Percentiles rank a stretch among this genome's conserved stretches.
phyloP scores from a whole-genome alignment of 768 basidiomycete species.

The Fomitopsis serialis region DNA sequence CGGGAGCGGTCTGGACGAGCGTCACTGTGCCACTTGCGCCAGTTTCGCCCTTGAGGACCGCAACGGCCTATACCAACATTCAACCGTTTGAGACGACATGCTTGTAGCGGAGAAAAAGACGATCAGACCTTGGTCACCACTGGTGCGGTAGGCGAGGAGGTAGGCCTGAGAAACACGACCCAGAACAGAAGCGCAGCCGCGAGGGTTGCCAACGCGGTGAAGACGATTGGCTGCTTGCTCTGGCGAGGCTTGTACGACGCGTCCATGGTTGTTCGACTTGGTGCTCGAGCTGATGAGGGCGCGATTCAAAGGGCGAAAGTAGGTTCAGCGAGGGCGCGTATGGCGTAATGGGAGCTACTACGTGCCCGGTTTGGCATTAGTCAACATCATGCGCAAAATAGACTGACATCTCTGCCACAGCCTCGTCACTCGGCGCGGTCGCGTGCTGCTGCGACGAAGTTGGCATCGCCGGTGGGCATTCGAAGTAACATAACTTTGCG shows the following conservation, averaged over 20 bases:
- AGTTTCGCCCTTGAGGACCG: conserved; percentile 57
- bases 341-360: too few relatives aligned
- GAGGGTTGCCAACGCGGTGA: conserved; percentile 15
- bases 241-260: conserved; percentile 7
- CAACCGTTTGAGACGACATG: background rate
- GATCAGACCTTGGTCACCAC: conserved; percentile 13
- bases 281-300: too few relatives aligned
- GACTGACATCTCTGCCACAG: too few relatives aligned
- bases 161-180: conserved; percentile 12
- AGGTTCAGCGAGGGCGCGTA: too few relatives aligned
- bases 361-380: too few relatives aligned
- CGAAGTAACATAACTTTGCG: too few relatives aligned
- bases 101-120: background rate
- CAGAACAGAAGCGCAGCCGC: conserved; percentile 16
- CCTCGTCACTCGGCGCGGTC: too few relatives aligned
- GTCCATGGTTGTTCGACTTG: background rate
- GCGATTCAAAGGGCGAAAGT: too few relatives aligned
- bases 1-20: conserved; percentile 50
- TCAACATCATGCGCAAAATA: too few relatives aligned
- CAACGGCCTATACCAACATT: conserved; percentile 39
- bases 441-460: too few relatives aligned
- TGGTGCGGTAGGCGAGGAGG: conserved; percentile 6
- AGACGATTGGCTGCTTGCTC: conserved; percentile 14
- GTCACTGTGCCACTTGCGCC: conserved; percentile 57
- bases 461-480: too few relatives aligned